Evolutionary conservation across 164 flowering plant species (phyloP).

Genomic region (Umbilicus rupestris): DNA sequence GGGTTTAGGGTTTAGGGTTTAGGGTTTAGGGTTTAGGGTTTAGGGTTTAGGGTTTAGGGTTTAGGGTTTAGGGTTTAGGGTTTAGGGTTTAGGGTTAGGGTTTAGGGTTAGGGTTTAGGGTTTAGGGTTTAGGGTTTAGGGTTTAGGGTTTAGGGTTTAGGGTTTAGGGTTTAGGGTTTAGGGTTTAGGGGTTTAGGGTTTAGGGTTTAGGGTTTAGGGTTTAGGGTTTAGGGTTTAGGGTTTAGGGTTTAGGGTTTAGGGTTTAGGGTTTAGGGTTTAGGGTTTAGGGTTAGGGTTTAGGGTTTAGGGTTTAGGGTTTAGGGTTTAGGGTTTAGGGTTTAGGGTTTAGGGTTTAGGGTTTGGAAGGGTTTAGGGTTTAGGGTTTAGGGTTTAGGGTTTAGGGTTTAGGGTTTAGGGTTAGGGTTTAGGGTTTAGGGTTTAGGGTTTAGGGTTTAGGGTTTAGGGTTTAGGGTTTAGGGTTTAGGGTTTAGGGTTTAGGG

Average conservation of each 20-base stretch:
- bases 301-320: background rate
- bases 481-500: background rate
- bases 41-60: background rate
- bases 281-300: background rate
- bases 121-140: background rate
- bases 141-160: background rate
- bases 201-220: background rate
- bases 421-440: conserved; percentile 7
- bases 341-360: too few relatives aligned
- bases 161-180: background rate
- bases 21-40: background rate
- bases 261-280: conserved; percentile 5
- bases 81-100: background rate
- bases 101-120: background rate
- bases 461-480: background rate
- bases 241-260: background rate
- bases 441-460: conserved; percentile 4
- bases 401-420: conserved; percentile 2
- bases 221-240: background rate
- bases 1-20: background rate
- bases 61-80: background rate
- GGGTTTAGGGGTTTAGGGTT: background rate
- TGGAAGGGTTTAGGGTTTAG: conserved; percentile 1
- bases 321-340: background rate
- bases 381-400: background rate